Evolutionary conservation across 805 yeast genomes (phyloP).

Genomic region (Torulaspora gathmanii): DNA sequence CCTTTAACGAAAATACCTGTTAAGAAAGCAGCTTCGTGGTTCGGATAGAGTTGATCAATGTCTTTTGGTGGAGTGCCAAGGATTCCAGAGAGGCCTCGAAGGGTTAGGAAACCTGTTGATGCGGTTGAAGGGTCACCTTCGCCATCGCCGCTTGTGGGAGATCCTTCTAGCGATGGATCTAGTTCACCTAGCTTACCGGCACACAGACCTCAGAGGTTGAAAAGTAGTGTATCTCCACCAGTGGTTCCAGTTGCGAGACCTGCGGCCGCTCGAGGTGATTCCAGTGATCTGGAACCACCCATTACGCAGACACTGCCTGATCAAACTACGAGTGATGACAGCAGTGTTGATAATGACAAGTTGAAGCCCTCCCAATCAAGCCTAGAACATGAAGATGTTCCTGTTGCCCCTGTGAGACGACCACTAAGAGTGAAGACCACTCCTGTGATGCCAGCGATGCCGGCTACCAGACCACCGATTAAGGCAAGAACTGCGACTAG

Average conservation of each 20-base stretch:
- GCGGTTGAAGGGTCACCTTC: neutral
- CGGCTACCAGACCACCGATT: slow-evolving; percentile 10
- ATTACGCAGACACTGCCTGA: neutral
- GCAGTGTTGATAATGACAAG: neutral
- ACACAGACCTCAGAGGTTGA: neutral
- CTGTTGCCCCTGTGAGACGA: slow-evolving; percentile 19
- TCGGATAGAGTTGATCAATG: slow-evolving; percentile 2
- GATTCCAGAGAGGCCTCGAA: slow-evolving; percentile 33
- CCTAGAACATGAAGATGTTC: neutral
- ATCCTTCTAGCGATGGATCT: neutral
- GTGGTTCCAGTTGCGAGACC: neutral
- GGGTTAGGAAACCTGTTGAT: slow-evolving; percentile 5
- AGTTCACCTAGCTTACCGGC: slow-evolving; percentile 1
- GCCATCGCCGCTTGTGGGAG: neutral
- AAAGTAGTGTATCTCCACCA: neutral
- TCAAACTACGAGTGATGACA: neutral
- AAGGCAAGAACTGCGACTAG: slow-evolving; percentile 7
- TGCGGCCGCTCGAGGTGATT: neutral
- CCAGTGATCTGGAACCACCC: neutral
- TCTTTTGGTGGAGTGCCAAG: slow-evolving; percentile 22
- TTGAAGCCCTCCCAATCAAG: neutral
- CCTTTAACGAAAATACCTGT: neutral
- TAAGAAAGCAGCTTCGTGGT: neutral
- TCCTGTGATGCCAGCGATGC: slow-evolving; percentile 10
- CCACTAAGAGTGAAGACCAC: slow-evolving; percentile 13